Evolutionary conservation across 306 rosid species (phyloP), one percentile per base, ranked within the genome.

Genomic region (Cercis canadensis): DNA sequence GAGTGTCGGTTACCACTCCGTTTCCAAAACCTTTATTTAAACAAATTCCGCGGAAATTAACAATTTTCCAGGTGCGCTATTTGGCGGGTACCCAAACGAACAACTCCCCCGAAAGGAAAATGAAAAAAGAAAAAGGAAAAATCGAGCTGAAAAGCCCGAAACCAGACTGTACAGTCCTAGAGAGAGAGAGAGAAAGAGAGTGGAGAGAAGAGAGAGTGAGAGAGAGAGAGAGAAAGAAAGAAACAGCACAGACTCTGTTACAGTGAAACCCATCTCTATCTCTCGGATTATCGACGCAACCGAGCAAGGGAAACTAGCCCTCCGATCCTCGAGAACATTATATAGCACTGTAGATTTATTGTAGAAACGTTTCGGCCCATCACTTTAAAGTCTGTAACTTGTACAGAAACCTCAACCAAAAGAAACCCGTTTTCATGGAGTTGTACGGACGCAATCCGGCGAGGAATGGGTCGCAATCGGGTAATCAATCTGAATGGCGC

Each of bases 401-500:
- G 74, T 80, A 80, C 80, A 70, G 63, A 13, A 62, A 15, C 31
- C 70, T 37, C 60, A 59, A 18, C 17, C 5, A 8, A 59, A 8
- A 45, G 54, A 9, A 58, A 68, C 47, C 52, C 68, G 45, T 62
- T 46, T 51, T 7, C 32, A 89, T 89, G 96, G 90, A 86, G 39
- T 49, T 92, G 70, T 92, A 89, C 85, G 96, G 86, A 12, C 90
- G 85, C 33, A 78, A 52, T 76, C 83, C 86, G 34, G 81, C 65
- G 3, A 80, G 89, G 63, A 92, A 83, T 43, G 93, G 85, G 73
- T 80, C 93, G 10, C 86, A 85, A 67, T 75, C 83, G 72, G 78
- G 24, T 6, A 79, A 73, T 49, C 90, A 80, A 62, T 72, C 80
- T 62, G 94, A 89, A 80, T 92, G 96, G 97, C 82, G 74, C 73